Conservation (phyloP, 2,329 filamentous ascomycete genomes). For the Paramyrothecium sp. region DNA sequence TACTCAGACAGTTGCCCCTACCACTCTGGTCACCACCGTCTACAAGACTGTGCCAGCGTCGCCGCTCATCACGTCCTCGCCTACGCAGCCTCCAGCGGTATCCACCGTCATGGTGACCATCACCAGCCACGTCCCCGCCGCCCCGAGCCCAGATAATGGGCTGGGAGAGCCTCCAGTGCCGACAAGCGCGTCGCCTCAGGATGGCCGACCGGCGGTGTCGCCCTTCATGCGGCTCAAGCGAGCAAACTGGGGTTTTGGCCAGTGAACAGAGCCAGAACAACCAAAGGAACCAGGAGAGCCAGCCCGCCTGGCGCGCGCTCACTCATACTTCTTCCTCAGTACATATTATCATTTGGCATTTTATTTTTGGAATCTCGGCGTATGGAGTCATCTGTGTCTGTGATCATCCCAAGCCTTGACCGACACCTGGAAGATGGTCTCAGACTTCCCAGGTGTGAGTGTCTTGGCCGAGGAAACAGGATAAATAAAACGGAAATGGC, state of each 20-base stretch:
- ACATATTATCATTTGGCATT: background rate
- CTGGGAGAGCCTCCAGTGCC: background rate
- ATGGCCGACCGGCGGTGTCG: background rate
- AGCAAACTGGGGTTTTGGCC: conserved; percentile 4
- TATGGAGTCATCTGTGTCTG: background rate
- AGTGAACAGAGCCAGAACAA: background rate
- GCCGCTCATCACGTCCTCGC: background rate
- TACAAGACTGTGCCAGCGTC: conserved; percentile 31
- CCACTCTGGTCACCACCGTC: conserved; percentile 36
- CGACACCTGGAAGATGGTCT: background rate
- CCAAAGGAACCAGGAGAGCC: no score
- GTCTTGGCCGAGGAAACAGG: background rate
- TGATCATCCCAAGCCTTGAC: background rate
- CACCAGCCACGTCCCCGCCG: conserved; percentile 1
- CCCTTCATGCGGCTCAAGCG: background rate
- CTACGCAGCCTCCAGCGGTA: conserved; percentile 8
- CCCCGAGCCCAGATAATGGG: background rate
- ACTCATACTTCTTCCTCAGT: background rate
- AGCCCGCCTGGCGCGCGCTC: background rate
- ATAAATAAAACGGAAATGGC: background rate
- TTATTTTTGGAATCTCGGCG: background rate
- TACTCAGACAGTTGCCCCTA: conserved; percentile 36
- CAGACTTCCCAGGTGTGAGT: background rate
- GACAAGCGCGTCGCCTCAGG: background rate
- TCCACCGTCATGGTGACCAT: conserved; percentile 2